Percentiles rank a stretch among this genome's conserved stretches.
These are phyloP conservation scores for Vanrija humicola DNA, from an alignment of 1,284 basidiomycete genomes.

Conservation along the genomic window DNA sequence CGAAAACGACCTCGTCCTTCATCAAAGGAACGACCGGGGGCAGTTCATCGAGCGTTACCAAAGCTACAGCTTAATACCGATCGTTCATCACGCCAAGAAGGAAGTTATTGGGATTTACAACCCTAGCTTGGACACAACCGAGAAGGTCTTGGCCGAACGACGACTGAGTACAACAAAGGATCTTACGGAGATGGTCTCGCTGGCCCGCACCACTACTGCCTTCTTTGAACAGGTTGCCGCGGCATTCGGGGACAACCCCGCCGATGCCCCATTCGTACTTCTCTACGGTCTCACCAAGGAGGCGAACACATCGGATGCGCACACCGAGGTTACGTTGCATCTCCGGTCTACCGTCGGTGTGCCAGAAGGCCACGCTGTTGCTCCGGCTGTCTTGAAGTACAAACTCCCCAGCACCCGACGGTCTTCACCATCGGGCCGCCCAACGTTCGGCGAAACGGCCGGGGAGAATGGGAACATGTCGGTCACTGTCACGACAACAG, in stretches of 20 bases:
- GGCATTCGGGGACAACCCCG: slow-evolving; percentile 14
- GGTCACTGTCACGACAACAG: not conserved
- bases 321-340: not conserved
- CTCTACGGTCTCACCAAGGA: slow-evolving; percentile 17
- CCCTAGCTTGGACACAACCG: slow-evolving; percentile 18
- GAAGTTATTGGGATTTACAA: slow-evolving; percentile 20
- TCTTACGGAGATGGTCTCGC: slow-evolving; percentile 14
- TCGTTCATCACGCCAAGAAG: slow-evolving; percentile 16
- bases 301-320: not conserved
- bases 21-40: slow-evolving; percentile 17
- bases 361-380: slow-evolving; percentile 15
- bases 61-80: slow-evolving; percentile 37
- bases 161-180: slow-evolving; percentile 15
- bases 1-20: slow-evolving; percentile 31
- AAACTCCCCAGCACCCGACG: not conserved
- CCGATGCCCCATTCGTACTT: slow-evolving; percentile 26
- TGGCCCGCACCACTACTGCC: slow-evolving; percentile 8
- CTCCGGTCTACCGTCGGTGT: slow-evolving; percentile 20
- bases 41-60: slow-evolving; percentile 32
- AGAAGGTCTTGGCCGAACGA: slow-evolving; percentile 14
- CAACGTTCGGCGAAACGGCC: not conserved
- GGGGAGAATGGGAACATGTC: not conserved
- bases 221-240: slow-evolving; percentile 14
- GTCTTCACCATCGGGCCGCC: no score
- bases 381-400: not conserved